Conservation (phyloP, 2,329 filamentous ascomycete genomes). For the Venturia carpophila region DNA sequence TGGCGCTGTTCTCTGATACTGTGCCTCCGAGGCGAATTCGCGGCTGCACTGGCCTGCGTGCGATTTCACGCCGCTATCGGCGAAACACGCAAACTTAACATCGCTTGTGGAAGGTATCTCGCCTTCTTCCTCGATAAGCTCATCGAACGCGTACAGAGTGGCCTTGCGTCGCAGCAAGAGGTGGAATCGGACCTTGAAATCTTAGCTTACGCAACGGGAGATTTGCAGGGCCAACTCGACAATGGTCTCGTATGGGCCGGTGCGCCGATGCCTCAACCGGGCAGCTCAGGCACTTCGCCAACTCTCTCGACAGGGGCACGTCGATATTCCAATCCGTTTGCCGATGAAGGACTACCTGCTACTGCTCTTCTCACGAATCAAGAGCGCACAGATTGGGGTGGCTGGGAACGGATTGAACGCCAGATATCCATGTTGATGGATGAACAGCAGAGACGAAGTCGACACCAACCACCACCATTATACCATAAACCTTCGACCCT, state of each 20-base stretch:
- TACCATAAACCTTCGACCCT: conserved; percentile 34
- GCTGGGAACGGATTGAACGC: conserved; percentile 68
- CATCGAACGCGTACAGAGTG: conserved; percentile 42
- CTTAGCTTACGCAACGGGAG: conserved; percentile 75
- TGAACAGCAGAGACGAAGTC: conserved; percentile 34
- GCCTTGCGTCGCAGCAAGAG: conserved; percentile 31
- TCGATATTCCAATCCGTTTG: conserved; percentile 32
- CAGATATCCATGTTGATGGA: conserved; percentile 50
- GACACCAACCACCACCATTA: conserved; percentile 17
- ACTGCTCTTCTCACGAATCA: conserved; percentile 47
- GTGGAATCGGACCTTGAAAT: conserved; percentile 73
- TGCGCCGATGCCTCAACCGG: conserved; percentile 25
- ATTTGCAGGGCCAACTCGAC: conserved; percentile 72
- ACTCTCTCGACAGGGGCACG: conserved; percentile 21
- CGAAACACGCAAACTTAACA: conserved; percentile 61
- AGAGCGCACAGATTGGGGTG: conserved; percentile 63
- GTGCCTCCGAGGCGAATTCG: conserved; percentile 64
- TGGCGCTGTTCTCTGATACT: conserved; percentile 82
- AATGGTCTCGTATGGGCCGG: conserved; percentile 73
- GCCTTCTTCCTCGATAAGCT: conserved; percentile 70
- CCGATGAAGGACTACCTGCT: conserved; percentile 32
- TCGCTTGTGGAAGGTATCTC: conserved; percentile 72
- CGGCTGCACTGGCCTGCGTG: conserved; percentile 64
- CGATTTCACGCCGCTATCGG: conserved; percentile 64
- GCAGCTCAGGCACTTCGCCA: not conserved